Base-by-base conservation (phyloP, 495 filamentous ascomycete species). In the Lophiostoma macrostomum region DNA sequence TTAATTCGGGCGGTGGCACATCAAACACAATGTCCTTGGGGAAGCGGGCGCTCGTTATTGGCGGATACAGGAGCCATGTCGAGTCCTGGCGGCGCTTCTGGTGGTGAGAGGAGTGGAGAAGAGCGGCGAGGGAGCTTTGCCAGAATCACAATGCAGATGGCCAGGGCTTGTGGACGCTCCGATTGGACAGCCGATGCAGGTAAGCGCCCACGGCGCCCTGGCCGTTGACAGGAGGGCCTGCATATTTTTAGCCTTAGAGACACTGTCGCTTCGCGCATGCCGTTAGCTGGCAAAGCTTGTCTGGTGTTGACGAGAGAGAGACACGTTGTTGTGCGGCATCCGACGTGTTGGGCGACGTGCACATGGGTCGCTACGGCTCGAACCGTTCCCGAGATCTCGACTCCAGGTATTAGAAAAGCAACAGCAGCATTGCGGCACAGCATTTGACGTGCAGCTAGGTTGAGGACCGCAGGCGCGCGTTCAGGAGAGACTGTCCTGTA, bases 191-290 rank as follows among this genome's bases (percentile, higher is more conserved):
- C 4, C 8, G 11, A 11, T 8, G 10, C 7, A 20, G 22, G 24
- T 18, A 43, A 58, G 50, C 40, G 50, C 56, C 37, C 29, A 31
- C 32, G 44, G 43, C 32, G 36, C n/a, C n/a, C n/a, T n/a, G n/a
- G n/a, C n/a, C n/a, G n/a, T n/a, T n/a, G n/a, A n/a, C n/a, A n/a
- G n/a, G n/a, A n/a, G 53, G 29, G 42, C 23, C 32, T 43, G 56
- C 56, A 43, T 60, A 48, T 53, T 50, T 54, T 60, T 50, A 50
- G 56, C 50, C 32, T 35, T 34, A 49, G 48, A 42, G 48, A 42
- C 35, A 48, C 10, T 23, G 14, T 32, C 35, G 43, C 18, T 29
- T 47, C 43, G 29, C 27, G 28, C 47, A 13, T n/a, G 34, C 13
- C 40, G 22, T 43, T 25, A 6, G 30, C 31, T 48, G 14, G 44